Conservation (phyloP, 2,329 filamentous ascomycete species). For the Neoarthrinium moseri region DNA sequence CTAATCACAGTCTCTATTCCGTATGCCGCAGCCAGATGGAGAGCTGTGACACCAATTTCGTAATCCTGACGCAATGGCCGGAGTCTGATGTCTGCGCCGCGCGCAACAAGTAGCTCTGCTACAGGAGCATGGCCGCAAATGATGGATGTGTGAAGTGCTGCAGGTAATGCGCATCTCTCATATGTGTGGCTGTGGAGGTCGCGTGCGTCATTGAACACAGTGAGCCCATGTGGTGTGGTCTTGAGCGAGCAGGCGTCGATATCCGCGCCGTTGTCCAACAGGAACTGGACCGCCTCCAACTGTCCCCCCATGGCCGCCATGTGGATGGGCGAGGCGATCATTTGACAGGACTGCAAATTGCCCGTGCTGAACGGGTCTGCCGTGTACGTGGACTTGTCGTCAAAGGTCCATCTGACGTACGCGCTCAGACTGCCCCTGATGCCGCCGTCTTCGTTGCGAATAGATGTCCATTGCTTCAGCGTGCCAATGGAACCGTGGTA, state of each 20-base stretch:
- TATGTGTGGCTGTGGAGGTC: not conserved
- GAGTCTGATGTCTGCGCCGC: not conserved
- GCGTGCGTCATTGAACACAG: not conserved
- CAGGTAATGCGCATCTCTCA: not conserved
- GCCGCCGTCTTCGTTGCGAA: not conserved
- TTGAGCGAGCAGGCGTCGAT: not conserved
- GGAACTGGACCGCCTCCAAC: not conserved
- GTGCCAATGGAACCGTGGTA: not conserved
- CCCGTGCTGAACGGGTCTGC: not conserved
- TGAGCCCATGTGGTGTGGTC: not conserved
- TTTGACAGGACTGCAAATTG: too few relatives aligned
- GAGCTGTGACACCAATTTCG: not conserved
- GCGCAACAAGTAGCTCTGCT: not conserved
- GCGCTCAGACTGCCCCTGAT: not conserved
- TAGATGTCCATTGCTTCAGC: not conserved
- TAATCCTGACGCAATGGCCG: not conserved
- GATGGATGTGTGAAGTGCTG: constrained; percentile 1
- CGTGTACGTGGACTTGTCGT: not conserved
- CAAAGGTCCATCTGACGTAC: not conserved
- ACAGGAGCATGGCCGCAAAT: not conserved
- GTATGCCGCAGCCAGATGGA: constrained; percentile 1
- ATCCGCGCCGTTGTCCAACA: constrained; percentile 3
- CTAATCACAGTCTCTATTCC: too few relatives aligned
- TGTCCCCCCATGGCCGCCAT: not conserved
- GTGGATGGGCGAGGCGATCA: not conserved